Conservation (phyloP, 768 basidiomycete species). For the Coprinellus aureogranulatus region DNA sequence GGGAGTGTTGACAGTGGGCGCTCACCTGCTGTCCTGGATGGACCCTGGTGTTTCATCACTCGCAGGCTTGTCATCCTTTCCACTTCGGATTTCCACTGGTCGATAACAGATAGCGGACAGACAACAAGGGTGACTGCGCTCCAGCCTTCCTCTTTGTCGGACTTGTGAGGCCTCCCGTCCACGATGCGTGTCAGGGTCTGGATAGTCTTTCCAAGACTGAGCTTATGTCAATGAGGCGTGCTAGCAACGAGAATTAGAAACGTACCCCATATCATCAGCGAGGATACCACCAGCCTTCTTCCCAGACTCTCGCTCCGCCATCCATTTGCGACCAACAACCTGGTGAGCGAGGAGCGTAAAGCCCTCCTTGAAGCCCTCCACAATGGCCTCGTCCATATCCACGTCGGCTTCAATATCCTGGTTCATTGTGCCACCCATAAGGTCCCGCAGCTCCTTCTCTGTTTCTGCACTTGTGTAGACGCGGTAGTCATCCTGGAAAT, state of each 20-base stretch:
- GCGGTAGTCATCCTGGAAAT: slow-evolving; percentile 26
- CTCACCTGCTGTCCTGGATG: slow-evolving; percentile 66
- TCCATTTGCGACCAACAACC: slow-evolving; percentile 81
- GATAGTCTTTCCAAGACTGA: slow-evolving; percentile 83
- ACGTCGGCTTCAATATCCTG: slow-evolving; percentile 57
- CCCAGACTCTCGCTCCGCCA: slow-evolving; percentile 72
- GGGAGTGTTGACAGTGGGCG: neutral
- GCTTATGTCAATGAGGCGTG: slow-evolving; percentile 6
- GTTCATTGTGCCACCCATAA: slow-evolving; percentile 66
- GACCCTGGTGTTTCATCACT: slow-evolving; percentile 84
- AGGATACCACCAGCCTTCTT: slow-evolving; percentile 78
- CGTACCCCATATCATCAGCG: slow-evolving; percentile 87
- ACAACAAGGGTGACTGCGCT: slow-evolving; percentile 73
- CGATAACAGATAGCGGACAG: slow-evolving; percentile 82
- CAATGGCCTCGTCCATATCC: slow-evolving; percentile 63
- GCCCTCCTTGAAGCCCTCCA: slow-evolving; percentile 73
- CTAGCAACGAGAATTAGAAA: neutral
- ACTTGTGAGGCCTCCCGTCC: slow-evolving; percentile 69
- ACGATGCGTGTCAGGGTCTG: slow-evolving; percentile 87
- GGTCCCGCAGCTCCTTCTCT: slow-evolving; percentile 73
- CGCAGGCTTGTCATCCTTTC: slow-evolving; percentile 64
- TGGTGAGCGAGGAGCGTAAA: slow-evolving; percentile 84
- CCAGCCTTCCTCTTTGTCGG: slow-evolving; percentile 72
- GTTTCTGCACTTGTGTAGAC: slow-evolving; percentile 53
- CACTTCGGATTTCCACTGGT: slow-evolving; percentile 90